A percentile compares a stretch with the other conserved stretches of the same genome.
Evolutionary conservation across 345 rosid genomes (phyloP).

Genomic region (Brassica incana): DNA sequence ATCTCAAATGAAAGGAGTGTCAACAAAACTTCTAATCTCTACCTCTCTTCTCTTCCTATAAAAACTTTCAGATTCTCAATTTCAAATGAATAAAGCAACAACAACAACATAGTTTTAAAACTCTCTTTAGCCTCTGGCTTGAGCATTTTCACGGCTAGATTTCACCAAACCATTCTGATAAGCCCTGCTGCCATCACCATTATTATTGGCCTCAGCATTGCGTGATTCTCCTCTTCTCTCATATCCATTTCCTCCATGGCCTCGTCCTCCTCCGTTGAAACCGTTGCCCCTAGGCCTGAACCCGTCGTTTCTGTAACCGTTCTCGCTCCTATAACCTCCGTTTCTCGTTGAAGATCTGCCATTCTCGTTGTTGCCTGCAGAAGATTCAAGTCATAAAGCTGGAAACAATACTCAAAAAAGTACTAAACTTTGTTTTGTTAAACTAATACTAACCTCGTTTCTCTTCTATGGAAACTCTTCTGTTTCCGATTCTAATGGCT

Average conservation of each 20-base stretch:
- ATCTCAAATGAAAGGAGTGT: background rate
- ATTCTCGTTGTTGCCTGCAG: slow-evolving; percentile 50
- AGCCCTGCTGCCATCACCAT: slow-evolving; percentile 37
- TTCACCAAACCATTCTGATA: slow-evolving; percentile 36
- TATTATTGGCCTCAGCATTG: slow-evolving; percentile 15
- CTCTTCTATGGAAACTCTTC: slow-evolving; percentile 71
- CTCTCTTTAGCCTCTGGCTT: slow-evolving; percentile 7
- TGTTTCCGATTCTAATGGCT: slow-evolving; percentile 55
- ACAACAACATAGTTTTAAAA: slow-evolving; percentile 1
- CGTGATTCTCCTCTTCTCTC: slow-evolving; percentile 48
- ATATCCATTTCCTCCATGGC: slow-evolving; percentile 45
- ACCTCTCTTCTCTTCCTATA: slow-evolving; percentile 9
- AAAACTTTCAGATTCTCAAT: slow-evolving; percentile 16
- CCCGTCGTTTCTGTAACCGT: slow-evolving; percentile 53
- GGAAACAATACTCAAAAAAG: background rate
- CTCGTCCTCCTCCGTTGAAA: slow-evolving; percentile 43
- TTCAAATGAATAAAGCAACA: slow-evolving; percentile 22
- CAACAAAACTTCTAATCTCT: slow-evolving; percentile 2
- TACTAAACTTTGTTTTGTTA: background rate
- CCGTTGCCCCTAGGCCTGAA: slow-evolving; percentile 51
- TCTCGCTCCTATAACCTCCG: slow-evolving; percentile 54
- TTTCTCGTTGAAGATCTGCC: slow-evolving; percentile 47
- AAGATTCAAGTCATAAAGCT: slow-evolving; percentile 2
- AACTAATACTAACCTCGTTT: slow-evolving; percentile 55
- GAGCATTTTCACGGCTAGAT: slow-evolving; percentile 29